Evolutionary conservation across 805 yeast species (phyloP).

Genomic region (Yarrowia porcina): DNA sequence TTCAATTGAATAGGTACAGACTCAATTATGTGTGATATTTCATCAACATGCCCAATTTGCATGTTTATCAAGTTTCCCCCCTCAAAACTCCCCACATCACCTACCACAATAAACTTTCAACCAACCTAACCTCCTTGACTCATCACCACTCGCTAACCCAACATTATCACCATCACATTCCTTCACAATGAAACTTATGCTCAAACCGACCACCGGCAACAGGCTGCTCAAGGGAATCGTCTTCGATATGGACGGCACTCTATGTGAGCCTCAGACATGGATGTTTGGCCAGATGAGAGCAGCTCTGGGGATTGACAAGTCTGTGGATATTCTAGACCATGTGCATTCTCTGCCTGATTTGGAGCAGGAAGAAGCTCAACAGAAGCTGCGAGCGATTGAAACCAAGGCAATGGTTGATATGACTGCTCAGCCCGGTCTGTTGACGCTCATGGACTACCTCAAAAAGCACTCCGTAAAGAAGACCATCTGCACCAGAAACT

Average conservation of each 20-base stretch:
- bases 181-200: conserved; percentile 1
- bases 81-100: no score
- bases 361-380: conserved; percentile 45
- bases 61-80: no score
- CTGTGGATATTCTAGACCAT: conserved; percentile 53
- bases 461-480: conserved; percentile 40
- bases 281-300: conserved; percentile 59
- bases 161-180: neutral
- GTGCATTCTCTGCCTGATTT: conserved; percentile 46
- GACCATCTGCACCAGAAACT: conserved; percentile 64
- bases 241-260: conserved; percentile 80
- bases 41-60: no score
- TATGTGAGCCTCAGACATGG: conserved; percentile 60
- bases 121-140: no score
- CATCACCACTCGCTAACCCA: no score
- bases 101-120: no score
- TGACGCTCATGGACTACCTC: conserved; percentile 42
- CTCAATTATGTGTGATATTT: no score
- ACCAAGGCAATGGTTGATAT: conserved; percentile 59
- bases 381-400: conserved; percentile 52
- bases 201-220: conserved; percentile 2
- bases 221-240: conserved; percentile 49
- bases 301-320: conserved; percentile 49
- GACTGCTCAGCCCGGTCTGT: conserved; percentile 49
- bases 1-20: no score